Evolutionary conservation across 2,329 filamentous ascomycete species (phyloP), one percentile per base, ranked within the genome.

Genomic region (Rhynchosporium agropyri): DNA sequence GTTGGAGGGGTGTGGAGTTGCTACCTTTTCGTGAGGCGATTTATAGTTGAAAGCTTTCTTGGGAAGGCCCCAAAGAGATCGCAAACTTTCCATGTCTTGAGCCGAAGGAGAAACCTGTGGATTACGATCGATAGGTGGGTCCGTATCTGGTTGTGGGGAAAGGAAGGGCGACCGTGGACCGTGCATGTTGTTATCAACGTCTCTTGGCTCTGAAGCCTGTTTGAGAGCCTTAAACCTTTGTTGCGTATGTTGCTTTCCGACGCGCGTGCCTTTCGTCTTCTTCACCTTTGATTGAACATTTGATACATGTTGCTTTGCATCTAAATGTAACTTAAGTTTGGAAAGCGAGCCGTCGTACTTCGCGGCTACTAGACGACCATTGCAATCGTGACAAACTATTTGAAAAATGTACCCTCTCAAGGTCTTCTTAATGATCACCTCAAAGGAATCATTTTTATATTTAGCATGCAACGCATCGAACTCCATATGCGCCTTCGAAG

Each of bases 371-470:
- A 12, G 31, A 12, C 48, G 48, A 3, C 48, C 48, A n/a, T 33
- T 31, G 36, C 48, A 50, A 36, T 50, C 48, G 26, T 50, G 48
- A 33, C 48, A 50, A 15, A 50, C 36, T 12, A 50, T 50, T 50
- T 50, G 48, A 13, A 50, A 50, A 3, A 33, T 33, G 10, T 50
- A 13, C 4, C 48, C 28, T 29, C 29, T 5, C 8, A 50, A 28
- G n/a, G 13, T 33, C 48, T 36, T 50, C 48, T 50, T 31, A 8
- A 50, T 33, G 29, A 50, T 29, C 12, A 50, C 28, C 26, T 50
- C 48, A 36, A 50, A 50, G 20, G 48, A 12, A 50, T 50, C 48
- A 36, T 50, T 8, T 4, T 28, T 28, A 9, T 33, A 50, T 5
- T n/a, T 29, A 13, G 36, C 2, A 13, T 50, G 48, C 28, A 50